Evolutionary conservation across 805 yeast species (phyloP).

Genomic region (Cyberlindnera xishuangbannaensis): DNA sequence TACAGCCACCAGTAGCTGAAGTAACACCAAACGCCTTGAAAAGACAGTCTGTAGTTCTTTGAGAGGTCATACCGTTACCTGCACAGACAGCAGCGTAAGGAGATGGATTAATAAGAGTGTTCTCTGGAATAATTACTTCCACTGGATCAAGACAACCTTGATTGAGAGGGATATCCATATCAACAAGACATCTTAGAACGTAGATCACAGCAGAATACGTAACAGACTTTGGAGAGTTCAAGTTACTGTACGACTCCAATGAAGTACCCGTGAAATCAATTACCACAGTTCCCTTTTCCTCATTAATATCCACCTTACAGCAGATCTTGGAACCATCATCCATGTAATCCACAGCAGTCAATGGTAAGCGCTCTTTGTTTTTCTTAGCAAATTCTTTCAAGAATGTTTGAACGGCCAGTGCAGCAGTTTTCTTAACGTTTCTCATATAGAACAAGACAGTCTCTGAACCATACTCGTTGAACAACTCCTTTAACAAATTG

Average conservation of each 20-base stretch:
- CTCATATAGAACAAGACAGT: constrained; percentile 43
- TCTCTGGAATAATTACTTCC: constrained; percentile 32
- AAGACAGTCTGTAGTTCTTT: constrained; percentile 48
- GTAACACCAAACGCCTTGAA: constrained; percentile 49
- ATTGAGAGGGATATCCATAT: constrained; percentile 85
- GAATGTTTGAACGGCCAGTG: constrained; percentile 36
- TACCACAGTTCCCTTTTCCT: constrained; percentile 33
- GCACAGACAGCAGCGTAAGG: constrained; percentile 40
- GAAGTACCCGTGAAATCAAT: constrained; percentile 53
- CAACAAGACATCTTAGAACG: constrained; percentile 53
- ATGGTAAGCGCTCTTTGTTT: constrained; percentile 30
- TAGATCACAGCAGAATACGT: constrained; percentile 48
- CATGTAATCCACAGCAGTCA: constrained; percentile 42
- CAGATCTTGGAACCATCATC: constrained; percentile 52
- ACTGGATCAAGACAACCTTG: constrained; percentile 89
- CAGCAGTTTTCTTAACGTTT: constrained; percentile 41
- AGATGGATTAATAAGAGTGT: constrained; percentile 31
- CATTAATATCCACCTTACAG: constrained; percentile 35
- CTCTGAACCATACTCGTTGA: constrained; percentile 37
- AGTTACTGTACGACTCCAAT: constrained; percentile 44
- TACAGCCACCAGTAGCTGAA: constrained; percentile 55
- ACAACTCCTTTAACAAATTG: constrained; percentile 35
- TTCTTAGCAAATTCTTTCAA: constrained; percentile 36
- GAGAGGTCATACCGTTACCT: constrained; percentile 55
- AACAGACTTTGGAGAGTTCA: constrained; percentile 52